Percentiles rank a stretch among this genome's conserved stretches.
These are phyloP conservation scores for Ophiocordyceps sinensis DNA, from an alignment of 2,329 filamentous ascomycete species.

Conservation along the genomic window DNA sequence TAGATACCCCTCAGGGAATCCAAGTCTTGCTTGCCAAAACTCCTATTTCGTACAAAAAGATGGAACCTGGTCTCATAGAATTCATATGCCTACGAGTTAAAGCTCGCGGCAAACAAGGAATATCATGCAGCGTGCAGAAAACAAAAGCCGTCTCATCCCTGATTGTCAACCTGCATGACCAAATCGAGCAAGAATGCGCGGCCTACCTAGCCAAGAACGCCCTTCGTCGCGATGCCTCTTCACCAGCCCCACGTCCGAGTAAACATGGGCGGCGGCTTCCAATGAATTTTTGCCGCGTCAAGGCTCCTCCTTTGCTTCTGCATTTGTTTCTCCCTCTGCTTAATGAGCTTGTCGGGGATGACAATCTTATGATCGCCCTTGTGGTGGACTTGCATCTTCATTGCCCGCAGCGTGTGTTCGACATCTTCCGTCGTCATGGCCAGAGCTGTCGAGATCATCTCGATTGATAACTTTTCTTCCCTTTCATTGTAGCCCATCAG, in stretches of 20 bases:
- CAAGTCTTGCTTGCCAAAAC: too few relatives aligned
- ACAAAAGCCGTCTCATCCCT: too few relatives aligned
- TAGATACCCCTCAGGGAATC: too few relatives aligned
- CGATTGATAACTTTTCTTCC: slow-evolving; percentile 66
- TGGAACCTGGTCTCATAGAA: too few relatives aligned
- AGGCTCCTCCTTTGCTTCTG: slow-evolving; percentile 64
- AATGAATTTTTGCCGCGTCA: slow-evolving; percentile 66
- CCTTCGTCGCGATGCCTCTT: neutral
- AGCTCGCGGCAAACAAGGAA: too few relatives aligned
- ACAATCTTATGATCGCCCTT: slow-evolving; percentile 96
- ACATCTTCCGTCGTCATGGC: slow-evolving; percentile 98
- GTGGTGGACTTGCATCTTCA: slow-evolving; percentile 91
- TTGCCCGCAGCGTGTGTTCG: slow-evolving; percentile 80
- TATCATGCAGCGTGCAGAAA: too few relatives aligned
- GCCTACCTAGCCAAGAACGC: too few relatives aligned
- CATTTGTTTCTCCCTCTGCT: slow-evolving; percentile 67
- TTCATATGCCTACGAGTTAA: too few relatives aligned
- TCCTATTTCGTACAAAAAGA: too few relatives aligned
- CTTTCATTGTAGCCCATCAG: slow-evolving; percentile 58
- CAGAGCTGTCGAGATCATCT: slow-evolving; percentile 62
- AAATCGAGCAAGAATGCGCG: too few relatives aligned
- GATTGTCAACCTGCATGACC: too few relatives aligned
- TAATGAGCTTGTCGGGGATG: slow-evolving; percentile 68
- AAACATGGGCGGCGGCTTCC: slow-evolving; percentile 95
- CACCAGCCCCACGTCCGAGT: slow-evolving; percentile 89